Base-by-base conservation (phyloP, 306 rosid species). In the Bauhinia variegata region DNA sequence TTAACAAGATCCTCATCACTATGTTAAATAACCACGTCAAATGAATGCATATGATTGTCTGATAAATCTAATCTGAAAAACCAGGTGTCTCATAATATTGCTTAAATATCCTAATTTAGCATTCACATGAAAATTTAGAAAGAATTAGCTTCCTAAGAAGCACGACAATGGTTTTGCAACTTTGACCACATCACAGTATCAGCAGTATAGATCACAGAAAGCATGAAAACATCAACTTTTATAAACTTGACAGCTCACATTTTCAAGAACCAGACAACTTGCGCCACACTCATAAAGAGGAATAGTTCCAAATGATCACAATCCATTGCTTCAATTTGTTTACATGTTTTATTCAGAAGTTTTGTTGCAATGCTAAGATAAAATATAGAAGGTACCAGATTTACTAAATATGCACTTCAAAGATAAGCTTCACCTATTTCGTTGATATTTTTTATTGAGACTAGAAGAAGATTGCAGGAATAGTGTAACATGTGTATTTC, bases 391-490 rank as follows among this genome's bases (percentile, higher is more conserved):
- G 31, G 13, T 9, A 14, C 38, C 32, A 59, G 38, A 37, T 5
- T 69, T 67, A 67, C 58, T 39, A 7, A 48, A 60, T 9, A 8
- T 70, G 53, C 61, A 60, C 19, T 16, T 39, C 18, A 9, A 30
- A n/a, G 38, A 37, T 49, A 70, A 16, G 44, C 7, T 57, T 14
- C 47, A 15, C 63, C 38, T 30, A 54, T 33, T 54, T 54, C n/a
- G 12, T n/a, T n/a, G n/a, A n/a, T n/a, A n/a, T 57, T 49, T 5
- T 28, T 14, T 59, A 43, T 37, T 50, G 13, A 6, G 23, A 56
- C 63, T 11, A 41, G 42, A 54, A 33, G 16, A 49, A 49, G 33
- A 23, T 46, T 31, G 16, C 6, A 28, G n/a, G 55, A 76, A 76
- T 58, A 17, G 28, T 23, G 28, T 1, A 23, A 23, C 2, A 2